Base-by-base conservation (phyloP, 192 early-diverging fungal genomes). In the Gamsiella multidivaricata region DNA sequence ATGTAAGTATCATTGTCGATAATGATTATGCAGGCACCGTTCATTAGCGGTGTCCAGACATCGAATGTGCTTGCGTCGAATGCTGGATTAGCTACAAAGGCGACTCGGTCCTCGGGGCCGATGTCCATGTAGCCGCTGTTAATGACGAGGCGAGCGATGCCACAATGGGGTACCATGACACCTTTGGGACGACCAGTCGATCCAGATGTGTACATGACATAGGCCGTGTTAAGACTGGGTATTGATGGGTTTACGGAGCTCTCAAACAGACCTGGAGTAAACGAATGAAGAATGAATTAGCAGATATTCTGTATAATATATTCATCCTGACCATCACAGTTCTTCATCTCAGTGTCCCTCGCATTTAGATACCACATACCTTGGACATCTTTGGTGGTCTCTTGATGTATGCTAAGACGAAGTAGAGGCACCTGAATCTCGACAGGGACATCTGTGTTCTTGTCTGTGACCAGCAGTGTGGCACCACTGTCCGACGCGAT, bases 131-230 rank as follows among this genome's bases (percentile, higher is more conserved):
- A 61, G 4, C 43, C 59, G n/a, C n/a, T n/a, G 29, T 61, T 61
- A 20, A 47, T 47, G 5, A 32, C 14, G 26, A 61, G 18, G 31
- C 43, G 42, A 31, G 43, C 22, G 43, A 61, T 61, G 29, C 28
- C 59, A 5, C 45, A 26, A 49, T 61, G 59, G 3, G 41, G 9
- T 47, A 49, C 29, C 26, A 61, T 28, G 25, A 61, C 59, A 49
- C 59, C 59, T 23, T 61, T 61, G 11, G 59, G 59, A 32, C 25
- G 25, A 25, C 59, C 59, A 18, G 59, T 61, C 11, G 59, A 61
- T 1, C 59, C 59, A 49, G 59, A 61, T n/a, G 59, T 61, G 59
- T 61, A 61, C 59, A 61, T 61, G 45, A 49, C 32, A 32, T 61
- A 61, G 23, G 59, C 59, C 2, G 45, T 49, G 31, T 61, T 31